Base-by-base conservation (phyloP, 2,329 filamentous ascomycete species). In the Purpureocillium takamizusanense region DNA sequence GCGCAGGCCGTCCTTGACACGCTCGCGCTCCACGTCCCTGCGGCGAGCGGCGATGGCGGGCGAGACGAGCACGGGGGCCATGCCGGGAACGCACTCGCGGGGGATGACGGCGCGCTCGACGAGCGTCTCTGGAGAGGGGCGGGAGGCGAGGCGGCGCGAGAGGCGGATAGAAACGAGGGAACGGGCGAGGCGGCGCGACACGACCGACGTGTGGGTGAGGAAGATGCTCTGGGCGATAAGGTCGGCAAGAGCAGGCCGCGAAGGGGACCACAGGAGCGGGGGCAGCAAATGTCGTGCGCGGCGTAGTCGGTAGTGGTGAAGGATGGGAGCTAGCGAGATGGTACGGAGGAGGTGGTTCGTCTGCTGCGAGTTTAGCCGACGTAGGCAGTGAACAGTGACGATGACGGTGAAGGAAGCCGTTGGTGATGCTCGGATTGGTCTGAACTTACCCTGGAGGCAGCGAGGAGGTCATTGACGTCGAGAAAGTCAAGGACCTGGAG, bases 181-280 rank as follows among this genome's bases (percentile, higher is more conserved):
- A 40, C 78, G 72, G 33, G 74, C 75, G 3, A 86, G 69, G 16
- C 69, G 66, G 15, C 79, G 73, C 4, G 81, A 82, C 17, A 81
- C 71, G 33, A 81, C 68, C 27, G 80, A 75, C 12, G 78, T 85
- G 39, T 72, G 67, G 31, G 79, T 82, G 31, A 84, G 60, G 58
- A 84, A 81, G 52, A 86, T 84, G 54, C 67, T 72, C 31, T 78
- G 72, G 16, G 67, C 59, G 37, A 81, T 77, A 12, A 85, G 76
- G 40, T 82, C 75, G 29, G 74, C 58, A 2, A 80, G 64, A 4
- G 75, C 70, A 3, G 81, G 77, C 7, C 78, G 71, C 21, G 65
- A 69, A 4, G 77, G 70, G 6, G 72, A 72, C 7, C 64, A 62
- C 10, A 86, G 66, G 25, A 77, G 63, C 13, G 70, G 69, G 4